Evolutionary conservation across 495 filamentous ascomycete species (phyloP).

Genomic region (Extremus antarcticus): DNA sequence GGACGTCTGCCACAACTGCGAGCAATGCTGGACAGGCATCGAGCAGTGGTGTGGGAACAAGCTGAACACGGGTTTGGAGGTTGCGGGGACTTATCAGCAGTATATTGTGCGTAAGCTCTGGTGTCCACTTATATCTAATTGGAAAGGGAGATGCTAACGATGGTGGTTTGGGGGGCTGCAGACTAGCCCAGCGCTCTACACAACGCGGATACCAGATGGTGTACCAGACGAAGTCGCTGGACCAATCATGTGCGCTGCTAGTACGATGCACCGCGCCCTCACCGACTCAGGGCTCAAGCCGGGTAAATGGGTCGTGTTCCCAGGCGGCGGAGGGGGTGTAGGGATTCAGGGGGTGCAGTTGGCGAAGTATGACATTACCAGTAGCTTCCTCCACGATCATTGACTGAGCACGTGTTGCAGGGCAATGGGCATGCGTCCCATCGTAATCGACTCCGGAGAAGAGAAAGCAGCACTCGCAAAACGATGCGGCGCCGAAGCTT

Average conservation of each 20-base stretch:
- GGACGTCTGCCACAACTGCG: slow-evolving; percentile 43
- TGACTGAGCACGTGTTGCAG: too few relatives aligned
- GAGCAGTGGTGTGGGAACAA: slow-evolving; percentile 30
- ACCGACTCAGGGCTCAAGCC: slow-evolving; percentile 30
- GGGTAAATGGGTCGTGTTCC: slow-evolving; percentile 37
- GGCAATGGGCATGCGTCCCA: slow-evolving; percentile 43
- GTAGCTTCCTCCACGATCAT: too few relatives aligned
- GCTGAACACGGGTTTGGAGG: slow-evolving; percentile 27
- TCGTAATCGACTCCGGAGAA: slow-evolving; percentile 39
- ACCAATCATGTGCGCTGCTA: slow-evolving; percentile 38
- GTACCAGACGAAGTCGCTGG: slow-evolving; percentile 35
- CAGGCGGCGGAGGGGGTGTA: slow-evolving; percentile 34
- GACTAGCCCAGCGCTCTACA: slow-evolving; percentile 34
- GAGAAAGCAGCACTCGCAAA: slow-evolving; percentile 33
- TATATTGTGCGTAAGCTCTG: slow-evolving; percentile 34
- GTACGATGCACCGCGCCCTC: slow-evolving; percentile 34
- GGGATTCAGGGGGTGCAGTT: slow-evolving; percentile 34
- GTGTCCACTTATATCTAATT: too few relatives aligned
- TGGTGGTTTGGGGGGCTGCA: too few relatives aligned
- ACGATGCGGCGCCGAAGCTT: slow-evolving; percentile 41
- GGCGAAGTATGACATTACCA: slow-evolving; percentile 21
- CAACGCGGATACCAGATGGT: slow-evolving; percentile 33
- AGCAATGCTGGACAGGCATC: slow-evolving; percentile 33
- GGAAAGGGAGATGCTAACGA: too few relatives aligned
- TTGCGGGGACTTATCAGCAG: slow-evolving; percentile 32